Conservation (phyloP, 495 filamentous ascomycete species). For the Xylaria venustula region DNA sequence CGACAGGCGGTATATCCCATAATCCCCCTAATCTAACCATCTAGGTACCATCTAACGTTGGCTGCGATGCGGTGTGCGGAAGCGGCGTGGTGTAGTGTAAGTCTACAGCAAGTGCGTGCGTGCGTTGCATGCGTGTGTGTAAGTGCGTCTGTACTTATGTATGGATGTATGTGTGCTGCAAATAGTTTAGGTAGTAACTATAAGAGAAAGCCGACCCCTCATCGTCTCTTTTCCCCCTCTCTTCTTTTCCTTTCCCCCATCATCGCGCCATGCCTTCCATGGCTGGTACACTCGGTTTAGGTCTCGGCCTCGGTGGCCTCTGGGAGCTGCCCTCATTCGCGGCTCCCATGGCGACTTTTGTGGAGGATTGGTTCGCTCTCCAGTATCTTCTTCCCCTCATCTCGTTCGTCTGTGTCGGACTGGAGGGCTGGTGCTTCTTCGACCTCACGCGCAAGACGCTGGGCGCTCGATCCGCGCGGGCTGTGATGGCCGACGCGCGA, state of each 20-base stretch:
- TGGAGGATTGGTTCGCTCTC: slow-evolving; percentile 15
- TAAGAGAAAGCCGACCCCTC: background rate
- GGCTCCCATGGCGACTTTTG: background rate
- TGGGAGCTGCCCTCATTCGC: slow-evolving; percentile 10
- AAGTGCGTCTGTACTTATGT: background rate
- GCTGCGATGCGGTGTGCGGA: too few species aligned
- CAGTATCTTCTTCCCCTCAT: slow-evolving; percentile 16
- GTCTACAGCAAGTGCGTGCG: too few species aligned
- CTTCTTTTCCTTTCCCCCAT: background rate
- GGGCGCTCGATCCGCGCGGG: slow-evolving; percentile 17
- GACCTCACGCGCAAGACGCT: slow-evolving; percentile 18
- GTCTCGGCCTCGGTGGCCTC: slow-evolving; percentile 5
- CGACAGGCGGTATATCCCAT: too few species aligned
- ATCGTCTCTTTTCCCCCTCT: too few species aligned
- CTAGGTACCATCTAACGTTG: background rate
- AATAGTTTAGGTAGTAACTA: background rate
- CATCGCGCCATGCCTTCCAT: slow-evolving; percentile 15
- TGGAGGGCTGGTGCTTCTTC: slow-evolving; percentile 19
- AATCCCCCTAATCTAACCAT: too few species aligned
- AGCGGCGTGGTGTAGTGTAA: too few species aligned
- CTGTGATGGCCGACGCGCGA: slow-evolving; percentile 14
- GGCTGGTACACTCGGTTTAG: slow-evolving; percentile 16
- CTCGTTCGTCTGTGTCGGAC: slow-evolving; percentile 19
- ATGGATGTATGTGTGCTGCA: background rate
- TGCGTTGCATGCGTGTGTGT: too few species aligned